phyloP scores from a whole-genome alignment of 1,284 basidiomycete species.

The Ceratobasidium sp. region DNA sequence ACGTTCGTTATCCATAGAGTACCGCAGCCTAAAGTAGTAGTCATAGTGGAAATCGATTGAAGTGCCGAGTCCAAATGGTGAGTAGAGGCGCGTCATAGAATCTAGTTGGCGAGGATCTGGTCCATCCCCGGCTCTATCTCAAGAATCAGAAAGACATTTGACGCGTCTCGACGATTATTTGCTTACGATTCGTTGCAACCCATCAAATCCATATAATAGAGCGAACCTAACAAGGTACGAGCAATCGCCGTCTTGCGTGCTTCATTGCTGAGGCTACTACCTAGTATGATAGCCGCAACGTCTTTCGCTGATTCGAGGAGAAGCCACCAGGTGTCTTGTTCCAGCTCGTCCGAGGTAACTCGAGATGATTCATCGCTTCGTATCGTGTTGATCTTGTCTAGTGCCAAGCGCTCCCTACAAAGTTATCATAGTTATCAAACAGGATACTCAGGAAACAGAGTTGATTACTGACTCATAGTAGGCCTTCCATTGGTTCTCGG shows the following conservation, averaged over 20 bases:
- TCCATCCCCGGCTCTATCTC: neutral
- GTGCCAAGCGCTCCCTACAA: constrained; percentile 22
- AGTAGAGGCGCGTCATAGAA: constrained; percentile 28
- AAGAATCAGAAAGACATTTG: neutral
- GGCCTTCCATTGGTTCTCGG: constrained; percentile 33
- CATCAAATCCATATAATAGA: constrained; percentile 20
- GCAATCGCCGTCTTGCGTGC: constrained; percentile 22
- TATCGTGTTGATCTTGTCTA: constrained; percentile 30
- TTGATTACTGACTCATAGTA: constrained; percentile 34
- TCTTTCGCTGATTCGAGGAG: constrained; percentile 16
- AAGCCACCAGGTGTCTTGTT: constrained; percentile 16
- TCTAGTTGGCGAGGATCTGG: constrained; percentile 5
- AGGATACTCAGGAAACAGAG: neutral
- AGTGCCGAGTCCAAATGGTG: constrained; percentile 36
- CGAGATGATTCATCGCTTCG: neutral
- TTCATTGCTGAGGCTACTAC: neutral
- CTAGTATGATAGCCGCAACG: constrained; percentile 26
- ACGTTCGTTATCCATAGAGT: constrained; percentile 18
- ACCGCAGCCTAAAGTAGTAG: constrained; percentile 22
- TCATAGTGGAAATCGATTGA: constrained; percentile 33
- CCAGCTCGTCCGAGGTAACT: constrained; percentile 1
- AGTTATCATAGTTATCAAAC: neutral
- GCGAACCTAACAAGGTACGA: constrained; percentile 28
- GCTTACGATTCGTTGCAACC: constrained; percentile 24
- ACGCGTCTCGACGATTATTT: too few relatives aligned